Percentiles rank a stretch among this genome's conserved stretches.
These are phyloP conservation scores for Bryopsis sp. DNA, from an alignment of 139 green algal species.

Conservation along the genomic window DNA sequence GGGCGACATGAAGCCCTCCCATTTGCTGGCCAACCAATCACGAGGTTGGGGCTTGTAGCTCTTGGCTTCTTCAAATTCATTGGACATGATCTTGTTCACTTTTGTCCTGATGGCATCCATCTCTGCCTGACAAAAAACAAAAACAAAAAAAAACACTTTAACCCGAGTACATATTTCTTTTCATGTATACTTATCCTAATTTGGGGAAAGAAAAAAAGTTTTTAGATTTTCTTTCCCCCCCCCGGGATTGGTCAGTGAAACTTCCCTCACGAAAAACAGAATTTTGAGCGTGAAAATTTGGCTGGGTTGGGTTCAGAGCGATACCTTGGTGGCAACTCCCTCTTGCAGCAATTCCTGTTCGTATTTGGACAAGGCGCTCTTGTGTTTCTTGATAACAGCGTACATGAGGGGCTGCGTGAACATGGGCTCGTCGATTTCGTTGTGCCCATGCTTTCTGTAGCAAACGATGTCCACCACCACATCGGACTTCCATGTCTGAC, in stretches of 20 bases:
- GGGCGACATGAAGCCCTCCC: slow-evolving; percentile 88
- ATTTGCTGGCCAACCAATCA: slow-evolving; percentile 86
- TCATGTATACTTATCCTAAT: no score
- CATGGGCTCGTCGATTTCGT: slow-evolving; percentile 98
- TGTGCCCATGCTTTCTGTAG: slow-evolving; percentile 85
- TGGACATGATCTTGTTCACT: slow-evolving; percentile 58
- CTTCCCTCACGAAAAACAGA: no score
- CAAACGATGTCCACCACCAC: slow-evolving; percentile 95
- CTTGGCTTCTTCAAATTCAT: slow-evolving; percentile 73
- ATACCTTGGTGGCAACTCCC: slow-evolving; percentile 22
- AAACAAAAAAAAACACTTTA: no score
- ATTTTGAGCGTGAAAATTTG: slow-evolving; percentile 3
- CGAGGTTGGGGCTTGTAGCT: slow-evolving; percentile 62
- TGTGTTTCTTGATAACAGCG: slow-evolving; percentile 66
- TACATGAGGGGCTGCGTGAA: slow-evolving; percentile 99
- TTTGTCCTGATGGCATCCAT: slow-evolving; percentile 50
- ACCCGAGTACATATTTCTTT: no score
- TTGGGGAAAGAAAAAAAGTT: no score
- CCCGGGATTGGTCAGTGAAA: no score
- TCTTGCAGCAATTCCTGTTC: slow-evolving; percentile 62
- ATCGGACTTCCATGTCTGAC: slow-evolving; percentile 79
- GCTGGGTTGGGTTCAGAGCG: neutral
- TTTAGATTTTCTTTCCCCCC: no score
- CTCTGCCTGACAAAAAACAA: slow-evolving; percentile 65
- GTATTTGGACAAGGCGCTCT: slow-evolving; percentile 66